Evolutionary conservation across 345 rosid species (phyloP).

Genomic region (Hibiscus mutabilis): DNA sequence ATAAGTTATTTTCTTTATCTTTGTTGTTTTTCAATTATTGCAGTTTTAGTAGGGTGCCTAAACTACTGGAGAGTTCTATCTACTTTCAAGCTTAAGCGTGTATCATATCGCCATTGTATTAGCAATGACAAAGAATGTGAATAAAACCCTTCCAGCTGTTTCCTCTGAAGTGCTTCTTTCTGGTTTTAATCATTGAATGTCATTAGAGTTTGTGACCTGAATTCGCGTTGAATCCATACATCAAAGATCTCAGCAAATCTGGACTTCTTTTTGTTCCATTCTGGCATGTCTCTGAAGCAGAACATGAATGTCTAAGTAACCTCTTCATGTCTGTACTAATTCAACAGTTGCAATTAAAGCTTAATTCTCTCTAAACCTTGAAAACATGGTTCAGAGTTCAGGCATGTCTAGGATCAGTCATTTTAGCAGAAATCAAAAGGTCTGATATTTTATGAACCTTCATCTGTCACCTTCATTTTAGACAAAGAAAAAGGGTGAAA

Average conservation of each 20-base stretch:
- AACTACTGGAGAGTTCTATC: slow-evolving; percentile 14
- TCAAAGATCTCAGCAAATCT: background rate
- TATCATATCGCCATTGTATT: slow-evolving; percentile 8
- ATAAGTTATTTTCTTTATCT: background rate
- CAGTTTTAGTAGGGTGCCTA: slow-evolving; percentile 7
- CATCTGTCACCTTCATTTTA: no score
- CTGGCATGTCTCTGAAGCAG: background rate
- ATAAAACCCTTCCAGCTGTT: slow-evolving; percentile 3
- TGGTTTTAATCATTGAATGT: background rate
- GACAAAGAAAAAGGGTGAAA: no score
- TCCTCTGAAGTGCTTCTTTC: background rate
- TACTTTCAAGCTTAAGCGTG: slow-evolving; percentile 23
- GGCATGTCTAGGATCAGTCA: no score
- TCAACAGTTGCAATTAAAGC: background rate
- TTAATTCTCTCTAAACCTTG: background rate
- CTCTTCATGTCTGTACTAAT: background rate
- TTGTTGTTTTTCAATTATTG: background rate
- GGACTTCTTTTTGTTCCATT: background rate
- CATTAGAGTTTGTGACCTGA: no score
- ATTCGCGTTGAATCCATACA: background rate
- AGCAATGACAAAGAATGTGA: slow-evolving; percentile 12
- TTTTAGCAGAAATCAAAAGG: no score
- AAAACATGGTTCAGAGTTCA: no score
- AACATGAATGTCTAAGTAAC: background rate
- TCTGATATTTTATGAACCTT: no score